A percentile compares a stretch with the other conserved stretches of the same genome.
phyloP scores from a whole-genome alignment of 164 flowering plant species.

The Vitis vinifera region DNA sequence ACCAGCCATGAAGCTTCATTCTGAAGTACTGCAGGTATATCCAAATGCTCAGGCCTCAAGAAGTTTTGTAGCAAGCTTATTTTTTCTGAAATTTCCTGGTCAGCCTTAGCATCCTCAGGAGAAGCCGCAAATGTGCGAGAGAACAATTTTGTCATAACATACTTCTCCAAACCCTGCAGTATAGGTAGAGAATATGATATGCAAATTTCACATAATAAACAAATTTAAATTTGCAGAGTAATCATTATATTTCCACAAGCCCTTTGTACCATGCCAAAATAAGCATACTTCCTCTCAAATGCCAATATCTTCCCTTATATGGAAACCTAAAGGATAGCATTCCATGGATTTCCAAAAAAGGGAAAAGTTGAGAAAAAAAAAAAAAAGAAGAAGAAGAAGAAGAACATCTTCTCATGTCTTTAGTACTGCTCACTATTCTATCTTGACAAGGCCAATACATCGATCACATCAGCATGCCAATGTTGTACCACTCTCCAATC shows the following conservation, averaged over 20 bases:
- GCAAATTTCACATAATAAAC: neutral
- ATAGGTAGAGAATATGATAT: conserved; percentile 1
- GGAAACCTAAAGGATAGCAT: neutral
- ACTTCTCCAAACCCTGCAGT: conserved; percentile 57
- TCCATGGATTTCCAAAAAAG: neutral
- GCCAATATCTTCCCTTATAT: too few species aligned
- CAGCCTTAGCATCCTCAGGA: conserved; percentile 39
- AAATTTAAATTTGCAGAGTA: neutral
- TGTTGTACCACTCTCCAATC: too few species aligned
- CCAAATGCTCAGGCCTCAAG: conserved; percentile 55
- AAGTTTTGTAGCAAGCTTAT: conserved; percentile 42
- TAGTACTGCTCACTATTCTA: too few species aligned
- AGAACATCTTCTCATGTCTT: too few species aligned
- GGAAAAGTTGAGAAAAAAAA: too few species aligned
- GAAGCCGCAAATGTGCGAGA: conserved; percentile 45
- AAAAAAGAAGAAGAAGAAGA: too few species aligned
- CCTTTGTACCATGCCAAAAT: neutral
- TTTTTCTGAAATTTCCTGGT: conserved; percentile 37
- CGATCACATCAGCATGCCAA: too few species aligned
- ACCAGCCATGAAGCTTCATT: conserved; percentile 63
- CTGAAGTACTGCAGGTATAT: conserved; percentile 40
- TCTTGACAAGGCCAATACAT: too few species aligned
- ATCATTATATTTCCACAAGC: neutral
- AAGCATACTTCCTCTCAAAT: neutral
- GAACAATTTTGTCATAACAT: conserved; percentile 55